Percentiles rank a stretch among this genome's conserved stretches.
These are phyloP conservation scores for Austroboletus novae-zelandiae DNA, from an alignment of 1,284 basidiomycete species.

Conservation along the genomic window DNA sequence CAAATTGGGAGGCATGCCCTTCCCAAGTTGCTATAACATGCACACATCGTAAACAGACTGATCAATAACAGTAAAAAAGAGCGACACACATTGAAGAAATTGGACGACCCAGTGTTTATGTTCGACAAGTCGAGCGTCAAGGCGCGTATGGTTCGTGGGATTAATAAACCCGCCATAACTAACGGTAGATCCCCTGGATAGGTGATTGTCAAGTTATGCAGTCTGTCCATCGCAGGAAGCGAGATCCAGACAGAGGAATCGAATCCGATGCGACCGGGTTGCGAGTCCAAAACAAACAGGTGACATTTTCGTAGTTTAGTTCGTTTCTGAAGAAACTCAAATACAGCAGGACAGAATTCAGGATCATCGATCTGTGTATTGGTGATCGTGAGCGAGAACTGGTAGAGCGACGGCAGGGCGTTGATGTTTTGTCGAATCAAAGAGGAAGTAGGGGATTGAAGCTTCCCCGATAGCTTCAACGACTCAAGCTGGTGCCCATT, in stretches of 20 bases:
- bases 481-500: slow-evolving; percentile 63
- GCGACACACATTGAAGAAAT: too few relatives aligned
- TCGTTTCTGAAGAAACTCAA: slow-evolving; percentile 60
- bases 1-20: slow-evolving; percentile 53
- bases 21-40: slow-evolving; percentile 50
- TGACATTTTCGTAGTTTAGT: slow-evolving; percentile 49
- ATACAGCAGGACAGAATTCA: slow-evolving; percentile 64
- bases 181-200: slow-evolving; percentile 63
- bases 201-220: slow-evolving; percentile 54
- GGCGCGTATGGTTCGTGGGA: slow-evolving; percentile 56
- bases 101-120: slow-evolving; percentile 11
- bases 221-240: slow-evolving; percentile 53
- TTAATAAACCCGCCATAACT: slow-evolving; percentile 62
- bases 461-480: slow-evolving; percentile 50
- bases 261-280: slow-evolving; percentile 55
- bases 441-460: slow-evolving; percentile 48
- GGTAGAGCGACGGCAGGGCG: slow-evolving; percentile 56
- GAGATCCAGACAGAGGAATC: slow-evolving; percentile 69
- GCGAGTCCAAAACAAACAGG: slow-evolving; percentile 49
- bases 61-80: too few relatives aligned
- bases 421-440: slow-evolving; percentile 45
- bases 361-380: slow-evolving; percentile 47
- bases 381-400: slow-evolving; percentile 63
- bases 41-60: too few relatives aligned
- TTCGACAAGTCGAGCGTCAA: slow-evolving; percentile 46